A percentile compares a stretch with the other conserved stretches of the same genome.
These are phyloP conservation scores for Alternaria alternata DNA, from an alignment of 2,329 filamentous ascomycete genomes.

Conservation along the genomic window DNA sequence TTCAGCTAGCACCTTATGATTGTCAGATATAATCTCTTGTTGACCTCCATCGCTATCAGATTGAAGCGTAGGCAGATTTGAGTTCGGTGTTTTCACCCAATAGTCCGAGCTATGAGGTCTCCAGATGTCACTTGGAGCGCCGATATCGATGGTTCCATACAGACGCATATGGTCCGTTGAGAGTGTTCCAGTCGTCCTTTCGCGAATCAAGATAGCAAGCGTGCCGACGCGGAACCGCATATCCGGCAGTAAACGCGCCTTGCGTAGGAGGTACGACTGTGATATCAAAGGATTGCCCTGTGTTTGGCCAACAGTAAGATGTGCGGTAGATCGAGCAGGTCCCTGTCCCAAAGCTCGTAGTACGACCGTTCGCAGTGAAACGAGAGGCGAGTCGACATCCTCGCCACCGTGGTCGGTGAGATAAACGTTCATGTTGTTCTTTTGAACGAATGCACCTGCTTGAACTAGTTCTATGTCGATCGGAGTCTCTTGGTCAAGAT, in stretches of 20 bases:
- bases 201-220: slow-evolving; percentile 64
- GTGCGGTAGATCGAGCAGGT: slow-evolving; percentile 47
- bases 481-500: slow-evolving; percentile 1
- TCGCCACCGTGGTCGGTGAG: slow-evolving; percentile 23
- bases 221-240: slow-evolving; percentile 60
- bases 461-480: slow-evolving; percentile 46
- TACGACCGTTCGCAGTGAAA: slow-evolving; percentile 25
- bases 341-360: slow-evolving; percentile 38
- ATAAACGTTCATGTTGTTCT: slow-evolving; percentile 57
- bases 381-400: slow-evolving; percentile 15
- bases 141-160: slow-evolving; percentile 62
- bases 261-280: slow-evolving; percentile 63
- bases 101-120: slow-evolving; percentile 16
- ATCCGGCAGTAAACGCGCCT: slow-evolving; percentile 59
- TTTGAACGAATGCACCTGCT: slow-evolving; percentile 60
- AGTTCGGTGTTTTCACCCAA: slow-evolving; percentile 17
- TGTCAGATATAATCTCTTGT: slow-evolving; percentile 3
- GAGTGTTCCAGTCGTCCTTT: slow-evolving; percentile 43
- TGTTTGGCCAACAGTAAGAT: slow-evolving; percentile 70
- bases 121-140: background rate
- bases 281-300: slow-evolving; percentile 55
- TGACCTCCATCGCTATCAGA: slow-evolving; percentile 9
- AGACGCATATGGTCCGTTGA: slow-evolving; percentile 61
- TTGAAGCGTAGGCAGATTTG: background rate
- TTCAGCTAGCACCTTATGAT: slow-evolving; percentile 30